Evolutionary conservation across 129 eudicot species (phyloP), one percentile per base, ranked within the genome.

Genomic region (Arctium lappa): DNA sequence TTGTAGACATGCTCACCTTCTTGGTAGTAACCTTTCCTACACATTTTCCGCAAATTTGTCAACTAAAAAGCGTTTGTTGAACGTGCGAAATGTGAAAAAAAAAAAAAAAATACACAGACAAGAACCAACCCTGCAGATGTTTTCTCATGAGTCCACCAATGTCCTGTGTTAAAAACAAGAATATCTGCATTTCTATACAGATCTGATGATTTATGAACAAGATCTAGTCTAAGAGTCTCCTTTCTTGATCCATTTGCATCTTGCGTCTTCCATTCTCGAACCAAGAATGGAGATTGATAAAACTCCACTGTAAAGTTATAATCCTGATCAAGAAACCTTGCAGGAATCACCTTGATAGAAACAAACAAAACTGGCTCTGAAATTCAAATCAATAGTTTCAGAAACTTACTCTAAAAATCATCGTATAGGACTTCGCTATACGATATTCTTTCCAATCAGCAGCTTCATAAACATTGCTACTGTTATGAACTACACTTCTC

Each of bases 91-190:
- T 27, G 53, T 27, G 15, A 10, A 46, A 31, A 48, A 36, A 72
- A 76, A 18, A 44, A 46, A 31, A 48, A 36, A 72, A 76, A 18
- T 33, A 15, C 29, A 15, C 3, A 38, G 40, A 40, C 40, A 82
- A 78, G 40, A 13, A 65, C 15, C 32, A 81, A 90, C 94, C 94
- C 94, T 75, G 76, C 39, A 5, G 86, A 66, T 75, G 90, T 90
- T 82, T 84, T 90, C 63, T 84, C 89, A 80, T 88, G 94, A 79
- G 91, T 90, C 94, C 94, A 90, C 94, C 94, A 90, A 40, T 88
- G 89, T 18, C 94, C 94, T 3, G 91, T 88, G 82, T 88, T 90
- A 79, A 88, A 90, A 15, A 90, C 77, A 63, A 88, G 82, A 29
- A 90, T 74, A 60, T 88, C 91, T 42, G 94, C 91, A 65, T 46